Conservation (phyloP, 1,284 basidiomycete genomes). For the Ganoderma boninense region DNA sequence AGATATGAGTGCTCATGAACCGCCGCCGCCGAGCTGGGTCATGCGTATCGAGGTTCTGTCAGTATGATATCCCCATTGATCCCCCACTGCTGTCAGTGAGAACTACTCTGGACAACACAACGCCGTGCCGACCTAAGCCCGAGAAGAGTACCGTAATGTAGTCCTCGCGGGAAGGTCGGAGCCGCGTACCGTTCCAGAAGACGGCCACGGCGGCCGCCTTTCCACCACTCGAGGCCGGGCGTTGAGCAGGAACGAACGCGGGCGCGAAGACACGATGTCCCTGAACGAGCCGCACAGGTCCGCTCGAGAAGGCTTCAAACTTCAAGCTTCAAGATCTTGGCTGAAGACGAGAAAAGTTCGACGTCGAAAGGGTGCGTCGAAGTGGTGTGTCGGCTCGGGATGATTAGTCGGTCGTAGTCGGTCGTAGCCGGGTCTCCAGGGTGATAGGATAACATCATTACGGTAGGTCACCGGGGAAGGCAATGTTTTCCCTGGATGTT, state of each 20-base stretch:
- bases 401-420: slow-evolving; percentile 1
- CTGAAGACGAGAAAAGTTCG: background rate
- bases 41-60: background rate
- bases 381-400: background rate
- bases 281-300: background rate
- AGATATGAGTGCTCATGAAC: background rate
- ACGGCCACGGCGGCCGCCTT: background rate
- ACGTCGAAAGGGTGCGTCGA: background rate
- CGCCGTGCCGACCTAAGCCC: background rate
- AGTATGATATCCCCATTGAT: background rate
- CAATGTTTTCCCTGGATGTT: background rate
- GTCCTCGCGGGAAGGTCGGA: background rate
- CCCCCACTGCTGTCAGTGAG: background rate
- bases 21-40: background rate
- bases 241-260: background rate
- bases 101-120: background rate
- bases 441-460: background rate
- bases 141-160: background rate
- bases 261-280: background rate
- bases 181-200: background rate
- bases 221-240: background rate
- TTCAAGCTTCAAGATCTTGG: background rate
- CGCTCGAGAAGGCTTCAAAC: background rate
- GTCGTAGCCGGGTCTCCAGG: background rate
- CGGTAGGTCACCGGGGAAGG: background rate